Evolutionary conservation across 106 monocot species (phyloP), one percentile per base, ranked within the genome.

Genomic region (Posidonia australis): DNA sequence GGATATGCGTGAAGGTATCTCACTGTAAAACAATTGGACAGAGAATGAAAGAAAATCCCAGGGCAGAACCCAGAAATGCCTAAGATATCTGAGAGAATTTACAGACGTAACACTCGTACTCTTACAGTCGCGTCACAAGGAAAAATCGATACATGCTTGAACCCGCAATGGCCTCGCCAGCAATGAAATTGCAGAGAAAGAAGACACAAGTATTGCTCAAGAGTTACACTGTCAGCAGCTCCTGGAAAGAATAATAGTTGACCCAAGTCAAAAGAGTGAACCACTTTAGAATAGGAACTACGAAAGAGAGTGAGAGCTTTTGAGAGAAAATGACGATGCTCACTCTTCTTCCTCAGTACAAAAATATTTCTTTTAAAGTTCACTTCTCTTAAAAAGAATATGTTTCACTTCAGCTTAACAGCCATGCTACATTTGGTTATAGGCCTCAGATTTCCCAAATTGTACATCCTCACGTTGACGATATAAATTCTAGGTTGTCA

Each of bases 181-280:
- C 23, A 24, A 54, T 1, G 24, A 54, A 54, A 54, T 22, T 19
- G 11, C 36, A 36, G 36, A 24, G 19, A 54, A n/a, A 22, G 21
- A 24, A 22, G 0, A 1, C 3, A 54, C 53, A 24, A 21, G 53
- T 22, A 36, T 36, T 36, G 36, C 7, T 36, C 9, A 62, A 44
- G 31, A n/a, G 1, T 17, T 62, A 62, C 22, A 62, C 62, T 19
- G 43, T 44, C 44, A 62, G 62, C 36, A 62, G 20, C 42, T 62
- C 62, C 62, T 62, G 41, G 0, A 42, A 62, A 29, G 42, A 23
- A 44, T 13, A 62, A 17, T 7, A 44, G 42, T 10, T 1, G 16
- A 62, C 12, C 28, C 19, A 9, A 58, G 7, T 29, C 27, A 58
- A 58, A 18, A 13, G 29, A 12, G 29, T 22, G 24, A n/a, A 29